Base-by-base conservation (phyloP, 768 basidiomycete species). In the Termitomyces sp. region DNA sequence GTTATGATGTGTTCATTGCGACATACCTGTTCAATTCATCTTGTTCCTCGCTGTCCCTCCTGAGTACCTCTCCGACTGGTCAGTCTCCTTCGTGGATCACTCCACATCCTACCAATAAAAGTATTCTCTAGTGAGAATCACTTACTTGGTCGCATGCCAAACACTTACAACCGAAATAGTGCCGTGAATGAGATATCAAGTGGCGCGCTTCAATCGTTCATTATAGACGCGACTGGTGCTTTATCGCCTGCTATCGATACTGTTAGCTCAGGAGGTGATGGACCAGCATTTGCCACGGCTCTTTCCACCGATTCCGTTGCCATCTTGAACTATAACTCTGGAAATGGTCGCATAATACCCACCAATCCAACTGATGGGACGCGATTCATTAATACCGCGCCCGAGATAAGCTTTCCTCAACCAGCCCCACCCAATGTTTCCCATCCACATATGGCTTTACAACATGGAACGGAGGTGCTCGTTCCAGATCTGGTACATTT, bases 401-500 rank as follows among this genome's bases (percentile, higher is more conserved):
- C 76, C 1, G 63, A 77, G 13, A 79, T 86, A 67, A 78, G 77
- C 13, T 89, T 89, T 75, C 81, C 86, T 22, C 55, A 54, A 15
- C 71, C 70, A 0, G 70, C 71, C 0, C 60, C 70, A 2, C 71
- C 78, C n/a, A 71, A 65, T 12, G 73, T 75, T 24, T 82, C 84
- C 3, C 81, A 85, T 67, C 85, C 86, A 8, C 86, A 88, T 69
- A 85, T 84, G 84, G 76, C 80, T 12, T 69, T 83, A 33, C 75
- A 85, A 65, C 70, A 78, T 59, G 75, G 75, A 8, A 66, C 63
- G 1, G 86, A 87, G 62, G 68, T 87, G 18, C 76, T 88, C 61
- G 74, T 87, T 15, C 78, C 86, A 12, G 87, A 86, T 69, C 74
- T 87, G 59, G 84, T 83, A 55, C 54, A 76, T 37, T 33, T 7